A percentile compares a stretch with the other conserved stretches of the same genome.
phyloP scores from a whole-genome alignment of 805 yeast genomes.

The Myxozyma neotropica region DNA sequence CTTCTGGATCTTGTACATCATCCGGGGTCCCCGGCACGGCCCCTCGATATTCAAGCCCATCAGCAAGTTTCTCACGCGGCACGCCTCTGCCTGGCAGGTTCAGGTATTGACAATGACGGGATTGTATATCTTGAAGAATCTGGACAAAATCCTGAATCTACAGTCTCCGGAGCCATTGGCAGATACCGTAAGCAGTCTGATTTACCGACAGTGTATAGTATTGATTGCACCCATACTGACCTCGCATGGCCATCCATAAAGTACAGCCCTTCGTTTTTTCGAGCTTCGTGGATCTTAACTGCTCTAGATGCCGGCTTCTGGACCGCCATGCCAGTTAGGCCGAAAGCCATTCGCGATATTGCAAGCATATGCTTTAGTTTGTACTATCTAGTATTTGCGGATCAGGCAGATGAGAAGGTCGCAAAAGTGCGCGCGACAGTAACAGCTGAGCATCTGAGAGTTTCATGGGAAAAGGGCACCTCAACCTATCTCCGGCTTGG shows the following conservation, averaged over 20 bases:
- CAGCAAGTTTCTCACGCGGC: slow-evolving; percentile 29
- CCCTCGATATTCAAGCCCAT: slow-evolving; percentile 32
- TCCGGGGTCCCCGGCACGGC: slow-evolving; percentile 39
- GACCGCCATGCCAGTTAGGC: slow-evolving; percentile 40
- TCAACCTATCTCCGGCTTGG: slow-evolving; percentile 35
- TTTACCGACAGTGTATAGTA: not conserved
- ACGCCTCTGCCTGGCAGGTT: slow-evolving; percentile 40
- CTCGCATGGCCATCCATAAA: slow-evolving; percentile 8
- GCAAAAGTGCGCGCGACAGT: slow-evolving; percentile 36
- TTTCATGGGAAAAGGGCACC: slow-evolving; percentile 39
- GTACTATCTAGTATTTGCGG: slow-evolving; percentile 40
- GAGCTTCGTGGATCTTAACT: slow-evolving; percentile 40
- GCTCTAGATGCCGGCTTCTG: slow-evolving; percentile 42
- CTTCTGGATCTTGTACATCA: slow-evolving; percentile 36
- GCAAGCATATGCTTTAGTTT: slow-evolving; percentile 36
- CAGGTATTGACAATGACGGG: slow-evolving; percentile 38
- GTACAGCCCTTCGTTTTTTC: slow-evolving; percentile 36
- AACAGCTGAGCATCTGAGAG: slow-evolving; percentile 38
- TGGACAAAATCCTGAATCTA: slow-evolving; percentile 37
- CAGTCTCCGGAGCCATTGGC: slow-evolving; percentile 40
- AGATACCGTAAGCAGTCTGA: slow-evolving; percentile 19
- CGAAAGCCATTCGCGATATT: slow-evolving; percentile 35
- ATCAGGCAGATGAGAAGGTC: slow-evolving; percentile 40
- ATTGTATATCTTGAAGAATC: slow-evolving; percentile 39
- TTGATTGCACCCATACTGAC: not conserved